Conservation (phyloP, 73 alveolate genomes). For the Breviolum minutum region DNA sequence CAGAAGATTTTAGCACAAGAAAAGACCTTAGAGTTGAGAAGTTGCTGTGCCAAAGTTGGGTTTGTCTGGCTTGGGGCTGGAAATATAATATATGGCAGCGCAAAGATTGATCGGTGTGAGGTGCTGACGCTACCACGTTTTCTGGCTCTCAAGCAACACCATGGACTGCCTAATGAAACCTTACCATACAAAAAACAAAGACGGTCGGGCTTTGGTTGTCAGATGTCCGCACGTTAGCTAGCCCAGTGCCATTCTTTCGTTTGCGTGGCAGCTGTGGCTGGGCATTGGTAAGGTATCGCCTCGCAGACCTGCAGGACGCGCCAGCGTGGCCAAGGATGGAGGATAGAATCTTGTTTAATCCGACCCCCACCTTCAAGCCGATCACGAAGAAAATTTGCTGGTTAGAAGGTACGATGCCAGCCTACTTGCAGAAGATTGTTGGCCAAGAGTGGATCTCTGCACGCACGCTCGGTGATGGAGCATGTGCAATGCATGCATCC, state of each 20-base stretch:
- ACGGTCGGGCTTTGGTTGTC: not conserved
- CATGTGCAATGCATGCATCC: too few species aligned
- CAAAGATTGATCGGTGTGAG: not conserved
- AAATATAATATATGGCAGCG: not conserved
- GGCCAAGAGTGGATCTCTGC: too few species aligned
- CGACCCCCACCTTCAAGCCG: too few species aligned
- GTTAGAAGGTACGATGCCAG: too few species aligned
- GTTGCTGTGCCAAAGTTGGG: not conserved
- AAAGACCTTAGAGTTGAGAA: conserved; percentile 6
- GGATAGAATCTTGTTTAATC: too few species aligned
- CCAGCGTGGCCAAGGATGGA: too few species aligned
- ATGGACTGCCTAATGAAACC: not conserved
- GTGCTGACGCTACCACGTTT: not conserved
- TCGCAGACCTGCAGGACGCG: too few species aligned
- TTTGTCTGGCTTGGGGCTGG: not conserved
- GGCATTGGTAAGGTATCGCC: not conserved
- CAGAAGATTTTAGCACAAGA: not conserved
- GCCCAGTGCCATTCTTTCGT: not conserved
- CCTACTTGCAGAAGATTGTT: too few species aligned
- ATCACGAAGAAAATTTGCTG: too few species aligned
- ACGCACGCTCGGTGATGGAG: too few species aligned
- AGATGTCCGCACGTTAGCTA: not conserved
- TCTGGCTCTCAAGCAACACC: not conserved
- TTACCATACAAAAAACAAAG: not conserved
- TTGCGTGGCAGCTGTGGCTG: not conserved